These are phyloP conservation scores for Penicillium sumatraense DNA, from an alignment of 2,329 filamentous ascomycete genomes.

Conservation along the genomic window DNA sequence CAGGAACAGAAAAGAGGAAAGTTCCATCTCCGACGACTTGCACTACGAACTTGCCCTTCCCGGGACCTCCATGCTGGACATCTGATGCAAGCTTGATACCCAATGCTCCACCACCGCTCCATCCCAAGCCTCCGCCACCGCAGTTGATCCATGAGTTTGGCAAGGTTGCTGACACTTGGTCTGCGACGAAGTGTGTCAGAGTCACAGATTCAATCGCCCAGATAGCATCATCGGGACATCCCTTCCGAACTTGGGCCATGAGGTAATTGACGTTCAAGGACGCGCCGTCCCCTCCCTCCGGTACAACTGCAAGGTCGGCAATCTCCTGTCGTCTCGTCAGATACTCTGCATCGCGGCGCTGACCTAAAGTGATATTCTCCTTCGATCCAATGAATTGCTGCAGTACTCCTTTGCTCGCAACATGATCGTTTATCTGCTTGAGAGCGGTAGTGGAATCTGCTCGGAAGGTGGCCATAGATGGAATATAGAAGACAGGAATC, in stretches of 20 bases:
- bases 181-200: slow-evolving; percentile 67
- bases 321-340: slow-evolving; percentile 64
- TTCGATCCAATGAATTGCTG: slow-evolving; percentile 48
- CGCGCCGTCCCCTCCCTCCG: slow-evolving; percentile 61
- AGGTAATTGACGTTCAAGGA: slow-evolving; percentile 65
- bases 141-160: slow-evolving; percentile 82
- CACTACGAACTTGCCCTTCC: slow-evolving; percentile 64
- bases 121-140: slow-evolving; percentile 78
- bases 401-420: slow-evolving; percentile 55
- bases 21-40: slow-evolving; percentile 72
- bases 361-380: slow-evolving; percentile 54
- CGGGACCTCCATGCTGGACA: slow-evolving; percentile 51
- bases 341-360: slow-evolving; percentile 62
- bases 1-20: slow-evolving; percentile 68
- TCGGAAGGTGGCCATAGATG: slow-evolving; percentile 67
- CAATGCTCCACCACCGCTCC: slow-evolving; percentile 76
- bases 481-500: slow-evolving; percentile 75
- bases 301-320: slow-evolving; percentile 57
- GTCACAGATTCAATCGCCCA: slow-evolving; percentile 82
- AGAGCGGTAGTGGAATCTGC: slow-evolving; percentile 69
- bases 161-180: slow-evolving; percentile 70
- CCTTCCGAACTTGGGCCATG: slow-evolving; percentile 59
- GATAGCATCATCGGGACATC: slow-evolving; percentile 68
- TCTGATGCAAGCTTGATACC: slow-evolving; percentile 76
- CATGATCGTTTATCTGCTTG: slow-evolving; percentile 68